Conservation (phyloP, 2,329 filamentous ascomycete species). For the Cladosporium sp. region DNA sequence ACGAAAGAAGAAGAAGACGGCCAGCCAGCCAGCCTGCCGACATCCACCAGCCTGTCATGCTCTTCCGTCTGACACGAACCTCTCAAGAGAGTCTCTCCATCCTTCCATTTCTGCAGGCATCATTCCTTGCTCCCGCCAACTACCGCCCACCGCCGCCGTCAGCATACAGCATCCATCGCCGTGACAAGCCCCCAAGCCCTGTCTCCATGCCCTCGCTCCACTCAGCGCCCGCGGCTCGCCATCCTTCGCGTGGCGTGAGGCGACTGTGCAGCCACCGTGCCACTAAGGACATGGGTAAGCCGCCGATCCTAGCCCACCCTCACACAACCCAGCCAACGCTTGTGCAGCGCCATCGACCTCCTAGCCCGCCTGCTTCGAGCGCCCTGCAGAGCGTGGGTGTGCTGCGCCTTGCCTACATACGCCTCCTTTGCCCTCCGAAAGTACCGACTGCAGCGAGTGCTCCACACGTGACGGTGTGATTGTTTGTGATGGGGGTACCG, state of each 20-base stretch:
- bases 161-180: neutral
- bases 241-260: slow-evolving; percentile 5
- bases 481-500: neutral
- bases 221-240: slow-evolving; percentile 1
- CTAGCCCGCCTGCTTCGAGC: slow-evolving; percentile 2
- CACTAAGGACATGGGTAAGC: neutral
- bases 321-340: slow-evolving; percentile 1
- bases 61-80: neutral
- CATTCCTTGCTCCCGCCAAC: neutral
- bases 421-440: neutral
- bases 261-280: slow-evolving; percentile 6
- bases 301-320: slow-evolving; percentile 3
- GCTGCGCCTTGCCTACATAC: neutral
- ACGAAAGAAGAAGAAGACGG: no score
- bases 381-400: slow-evolving; percentile 8
- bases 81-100: neutral
- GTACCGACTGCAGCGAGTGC: neutral
- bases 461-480: neutral
- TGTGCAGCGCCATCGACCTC: neutral
- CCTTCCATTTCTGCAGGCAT: neutral
- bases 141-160: neutral
- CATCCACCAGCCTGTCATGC: neutral
- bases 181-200: neutral
- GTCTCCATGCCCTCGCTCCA: neutral
- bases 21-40: neutral